These are phyloP conservation scores for Puya raimondii DNA, from an alignment of 176 grass and related monocot species.

Conservation along the genomic window DNA sequence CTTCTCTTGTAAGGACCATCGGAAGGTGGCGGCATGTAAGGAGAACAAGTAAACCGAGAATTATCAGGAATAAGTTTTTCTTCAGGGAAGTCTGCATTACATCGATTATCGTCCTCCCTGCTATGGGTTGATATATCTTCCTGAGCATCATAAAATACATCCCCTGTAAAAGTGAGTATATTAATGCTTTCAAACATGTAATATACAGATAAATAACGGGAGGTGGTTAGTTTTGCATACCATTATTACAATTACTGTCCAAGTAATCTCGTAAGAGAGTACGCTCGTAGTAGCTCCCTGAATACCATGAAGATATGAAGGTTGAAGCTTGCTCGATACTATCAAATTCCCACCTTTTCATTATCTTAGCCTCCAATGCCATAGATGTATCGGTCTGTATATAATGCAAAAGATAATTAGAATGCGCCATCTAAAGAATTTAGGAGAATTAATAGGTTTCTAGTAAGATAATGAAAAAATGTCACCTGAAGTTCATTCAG, in stretches of 20 bases:
- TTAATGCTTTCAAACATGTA: slow-evolving; percentile 22
- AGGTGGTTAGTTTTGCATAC: slow-evolving; percentile 26
- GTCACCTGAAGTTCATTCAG: slow-evolving; percentile 94
- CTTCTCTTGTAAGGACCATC: slow-evolving; percentile 85
- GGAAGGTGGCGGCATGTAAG: slow-evolving; percentile 49
- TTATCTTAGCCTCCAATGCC: slow-evolving; percentile 71
- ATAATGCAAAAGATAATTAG: not conserved
- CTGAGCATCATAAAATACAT: slow-evolving; percentile 76
- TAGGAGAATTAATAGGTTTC: too few species aligned
- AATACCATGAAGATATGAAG: slow-evolving; percentile 60
- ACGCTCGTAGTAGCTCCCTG: slow-evolving; percentile 42
- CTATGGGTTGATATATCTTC: slow-evolving; percentile 27
- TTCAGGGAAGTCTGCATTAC: slow-evolving; percentile 9
- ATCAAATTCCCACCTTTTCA: slow-evolving; percentile 97
- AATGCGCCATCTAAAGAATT: too few species aligned
- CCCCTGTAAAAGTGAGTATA: slow-evolving; percentile 39
- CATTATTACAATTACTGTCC: slow-evolving; percentile 47
- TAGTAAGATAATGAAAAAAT: not conserved
- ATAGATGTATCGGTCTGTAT: slow-evolving; percentile 86
- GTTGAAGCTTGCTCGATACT: slow-evolving; percentile 73
- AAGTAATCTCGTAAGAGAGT: slow-evolving; percentile 54
- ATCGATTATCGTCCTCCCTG: slow-evolving; percentile 20
- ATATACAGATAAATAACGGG: slow-evolving; percentile 14
- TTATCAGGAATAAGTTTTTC: slow-evolving; percentile 18
- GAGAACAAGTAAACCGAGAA: slow-evolving; percentile 24